phyloP scores from a whole-genome alignment of 192 early-diverging fungal genomes.

The Coemansia sp. region DNA sequence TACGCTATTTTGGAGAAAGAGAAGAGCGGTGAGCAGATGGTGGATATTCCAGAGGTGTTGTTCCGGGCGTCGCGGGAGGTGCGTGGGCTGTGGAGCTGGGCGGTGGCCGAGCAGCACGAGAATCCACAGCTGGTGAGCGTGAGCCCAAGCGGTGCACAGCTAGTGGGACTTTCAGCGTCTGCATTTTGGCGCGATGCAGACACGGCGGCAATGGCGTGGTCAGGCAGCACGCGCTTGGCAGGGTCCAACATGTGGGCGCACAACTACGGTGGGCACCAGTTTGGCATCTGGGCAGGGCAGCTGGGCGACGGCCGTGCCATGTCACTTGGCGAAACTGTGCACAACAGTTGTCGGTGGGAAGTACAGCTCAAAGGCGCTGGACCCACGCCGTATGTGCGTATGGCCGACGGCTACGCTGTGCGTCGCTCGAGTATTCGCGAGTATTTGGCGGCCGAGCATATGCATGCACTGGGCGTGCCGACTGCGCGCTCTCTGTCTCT shows the following conservation, averaged over 20 bases:
- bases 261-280: conserved; percentile 74
- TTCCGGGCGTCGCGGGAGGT: conserved; percentile 29
- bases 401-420: conserved; percentile 85
- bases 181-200: conserved; percentile 14
- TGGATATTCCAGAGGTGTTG: conserved; percentile 4
- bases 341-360: conserved; percentile 58
- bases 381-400: conserved; percentile 81
- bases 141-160: conserved; percentile 16
- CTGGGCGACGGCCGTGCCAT: conserved; percentile 88
- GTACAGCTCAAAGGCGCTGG: conserved; percentile 86
- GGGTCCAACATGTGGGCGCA: conserved; percentile 65
- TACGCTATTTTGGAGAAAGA: conserved; percentile 5
- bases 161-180: conserved; percentile 15
- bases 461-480: conserved; percentile 71
- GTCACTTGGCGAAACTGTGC: conserved; percentile 63
- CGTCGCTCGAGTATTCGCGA: conserved; percentile 86
- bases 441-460: conserved; percentile 61
- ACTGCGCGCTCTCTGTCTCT: conserved; percentile 77
- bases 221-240: conserved; percentile 45
- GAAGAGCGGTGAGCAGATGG: neutral
- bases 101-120: conserved; percentile 14
- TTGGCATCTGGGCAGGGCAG: conserved; percentile 68
- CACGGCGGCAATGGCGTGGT: conserved; percentile 37
- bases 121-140: conserved; percentile 28
- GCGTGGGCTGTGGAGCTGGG: conserved; percentile 41